phyloP scores from a whole-genome alignment of 23 red algal species.

The Gracilaria gracilis region DNA sequence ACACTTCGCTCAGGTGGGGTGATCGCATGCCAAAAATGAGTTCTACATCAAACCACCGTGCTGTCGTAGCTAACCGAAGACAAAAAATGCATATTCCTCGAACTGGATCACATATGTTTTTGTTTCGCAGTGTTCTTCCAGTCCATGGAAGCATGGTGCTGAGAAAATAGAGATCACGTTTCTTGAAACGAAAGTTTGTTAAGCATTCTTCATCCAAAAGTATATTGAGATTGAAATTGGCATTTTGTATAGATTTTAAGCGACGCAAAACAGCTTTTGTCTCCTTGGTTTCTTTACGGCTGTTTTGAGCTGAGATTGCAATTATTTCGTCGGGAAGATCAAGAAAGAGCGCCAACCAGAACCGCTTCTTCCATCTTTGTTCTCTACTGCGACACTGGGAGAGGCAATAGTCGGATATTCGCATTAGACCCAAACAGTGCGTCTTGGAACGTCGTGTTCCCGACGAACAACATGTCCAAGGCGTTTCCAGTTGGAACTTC shows the following conservation, averaged over 20 bases:
- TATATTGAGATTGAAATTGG: neutral
- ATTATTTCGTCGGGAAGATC: neutral
- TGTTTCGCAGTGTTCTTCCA: neutral
- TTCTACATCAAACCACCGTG: conserved; percentile 31
- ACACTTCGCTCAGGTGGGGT: conserved; percentile 16
- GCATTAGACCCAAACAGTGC: neutral
- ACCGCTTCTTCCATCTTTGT: neutral
- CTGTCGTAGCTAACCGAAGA: neutral
- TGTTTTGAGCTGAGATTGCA: neutral
- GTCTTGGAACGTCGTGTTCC: neutral
- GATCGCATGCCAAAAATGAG: neutral
- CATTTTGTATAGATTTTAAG: neutral
- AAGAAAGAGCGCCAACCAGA: neutral
- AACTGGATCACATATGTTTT: conserved; percentile 5
- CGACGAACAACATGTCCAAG: neutral
- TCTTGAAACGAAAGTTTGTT: conserved; percentile 31
- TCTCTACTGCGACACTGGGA: neutral
- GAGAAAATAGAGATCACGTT: neutral
- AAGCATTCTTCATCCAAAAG: neutral
- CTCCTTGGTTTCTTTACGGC: neutral
- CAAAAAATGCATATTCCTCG: conserved; percentile 16
- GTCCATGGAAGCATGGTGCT: neutral
- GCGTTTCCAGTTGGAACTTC: neutral
- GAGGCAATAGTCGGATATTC: neutral
- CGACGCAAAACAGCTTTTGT: neutral